Conservation (phyloP, 2,329 filamentous ascomycete species). For the Sporothrix schenckii region DNA sequence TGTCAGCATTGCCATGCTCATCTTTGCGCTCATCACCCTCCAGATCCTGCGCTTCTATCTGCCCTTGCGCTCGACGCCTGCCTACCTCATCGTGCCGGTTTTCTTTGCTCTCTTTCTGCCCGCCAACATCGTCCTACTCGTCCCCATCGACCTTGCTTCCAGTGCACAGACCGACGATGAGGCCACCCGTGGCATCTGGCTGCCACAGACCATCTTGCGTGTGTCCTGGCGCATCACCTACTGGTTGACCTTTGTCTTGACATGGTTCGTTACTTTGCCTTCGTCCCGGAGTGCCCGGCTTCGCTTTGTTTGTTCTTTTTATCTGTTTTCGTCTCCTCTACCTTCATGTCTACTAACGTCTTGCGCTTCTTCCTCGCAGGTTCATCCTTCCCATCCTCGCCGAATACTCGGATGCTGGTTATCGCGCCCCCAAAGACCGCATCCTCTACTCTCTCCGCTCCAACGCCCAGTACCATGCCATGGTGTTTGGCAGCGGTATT, state of each 20-base stretch:
- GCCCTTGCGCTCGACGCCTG: slow-evolving; percentile 85
- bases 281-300: not conserved
- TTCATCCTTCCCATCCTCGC: slow-evolving; percentile 88
- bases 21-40: slow-evolving; percentile 76
- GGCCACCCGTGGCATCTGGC: slow-evolving; percentile 79
- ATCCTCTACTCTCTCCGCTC: slow-evolving; percentile 81
- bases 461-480: slow-evolving; percentile 86
- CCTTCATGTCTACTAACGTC: not conserved
- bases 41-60: slow-evolving; percentile 87
- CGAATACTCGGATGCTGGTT: slow-evolving; percentile 93
- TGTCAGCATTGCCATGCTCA: slow-evolving; percentile 69
- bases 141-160: slow-evolving; percentile 94
- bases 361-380: slow-evolving; percentile 51
- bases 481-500: slow-evolving; percentile 70
- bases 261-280: slow-evolving; percentile 66
- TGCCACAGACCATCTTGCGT: slow-evolving; percentile 74
- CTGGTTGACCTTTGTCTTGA: slow-evolving; percentile 94
- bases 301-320: not conserved
- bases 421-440: slow-evolving; percentile 80
- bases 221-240: slow-evolving; percentile 95
- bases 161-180: slow-evolving; percentile 73
- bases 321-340: not conserved
- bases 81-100: slow-evolving; percentile 85
- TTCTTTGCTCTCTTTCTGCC: slow-evolving; percentile 96
- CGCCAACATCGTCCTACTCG: slow-evolving; percentile 84